Evolutionary conservation across 2,329 filamentous ascomycete species (phyloP).

Genomic region (Xylariaceae sp.): DNA sequence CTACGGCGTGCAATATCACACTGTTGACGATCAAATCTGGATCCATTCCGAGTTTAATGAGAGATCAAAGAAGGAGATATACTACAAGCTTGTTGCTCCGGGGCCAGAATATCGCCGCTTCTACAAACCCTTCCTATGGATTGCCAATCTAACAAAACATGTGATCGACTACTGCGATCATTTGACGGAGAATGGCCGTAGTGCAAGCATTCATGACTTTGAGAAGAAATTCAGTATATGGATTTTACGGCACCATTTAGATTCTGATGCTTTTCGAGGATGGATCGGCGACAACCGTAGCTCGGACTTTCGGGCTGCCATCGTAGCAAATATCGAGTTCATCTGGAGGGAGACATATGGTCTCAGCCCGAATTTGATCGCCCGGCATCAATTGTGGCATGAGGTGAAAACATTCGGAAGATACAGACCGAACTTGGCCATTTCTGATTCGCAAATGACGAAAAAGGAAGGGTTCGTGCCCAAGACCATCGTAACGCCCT

Average conservation of each 20-base stretch:
- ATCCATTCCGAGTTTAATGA: slow-evolving; percentile 51
- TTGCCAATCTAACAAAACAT: slow-evolving; percentile 67
- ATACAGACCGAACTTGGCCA: slow-evolving; percentile 26
- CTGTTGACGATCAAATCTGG: slow-evolving; percentile 55
- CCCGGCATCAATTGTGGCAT: slow-evolving; percentile 47
- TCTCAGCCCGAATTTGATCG: slow-evolving; percentile 26
- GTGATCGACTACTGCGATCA: slow-evolving; percentile 60
- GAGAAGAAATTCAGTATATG: slow-evolving; percentile 52
- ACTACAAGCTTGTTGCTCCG: slow-evolving; percentile 59
- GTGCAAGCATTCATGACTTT: slow-evolving; percentile 55
- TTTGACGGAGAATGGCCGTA: slow-evolving; percentile 23
- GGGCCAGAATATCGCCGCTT: slow-evolving; percentile 59
- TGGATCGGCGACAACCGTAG: slow-evolving; percentile 51
- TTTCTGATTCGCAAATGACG: slow-evolving; percentile 2
- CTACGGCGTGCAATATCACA: slow-evolving; percentile 48
- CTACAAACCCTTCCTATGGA: slow-evolving; percentile 62
- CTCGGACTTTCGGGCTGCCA: slow-evolving; percentile 58
- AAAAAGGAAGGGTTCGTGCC: slow-evolving; percentile 4
- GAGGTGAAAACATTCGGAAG: slow-evolving; percentile 39
- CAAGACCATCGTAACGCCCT: slow-evolving; percentile 66
- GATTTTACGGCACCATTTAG: slow-evolving; percentile 43
- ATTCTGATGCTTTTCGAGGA: slow-evolving; percentile 31
- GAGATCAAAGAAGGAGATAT: slow-evolving; percentile 40
- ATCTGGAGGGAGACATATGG: slow-evolving; percentile 61
- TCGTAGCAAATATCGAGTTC: slow-evolving; percentile 58